Evolutionary conservation across 208 protist genomes (phyloP).

Genomic region (Acanthamoeba royreba): DNA sequence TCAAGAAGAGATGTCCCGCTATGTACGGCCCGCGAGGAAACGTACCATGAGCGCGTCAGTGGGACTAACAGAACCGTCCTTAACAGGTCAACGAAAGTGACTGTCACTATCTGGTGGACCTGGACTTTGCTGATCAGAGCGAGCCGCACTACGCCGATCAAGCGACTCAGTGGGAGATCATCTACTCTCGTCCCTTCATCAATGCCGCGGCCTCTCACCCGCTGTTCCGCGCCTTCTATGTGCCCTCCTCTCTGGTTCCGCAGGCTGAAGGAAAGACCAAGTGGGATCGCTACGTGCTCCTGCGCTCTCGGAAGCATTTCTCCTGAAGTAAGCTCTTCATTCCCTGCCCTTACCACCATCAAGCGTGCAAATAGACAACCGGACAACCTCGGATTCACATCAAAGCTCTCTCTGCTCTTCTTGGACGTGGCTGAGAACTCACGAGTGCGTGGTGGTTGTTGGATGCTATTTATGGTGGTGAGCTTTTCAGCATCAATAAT

Average conservation of each 20-base stretch:
- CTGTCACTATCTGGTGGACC: conserved; percentile 51
- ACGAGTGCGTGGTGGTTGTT: no score
- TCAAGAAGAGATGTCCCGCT: conserved; percentile 38
- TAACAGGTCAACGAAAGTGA: conserved; percentile 11
- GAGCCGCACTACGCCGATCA: conserved; percentile 19
- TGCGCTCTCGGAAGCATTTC: background rate
- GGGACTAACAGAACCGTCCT: background rate
- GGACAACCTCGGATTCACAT: no score
- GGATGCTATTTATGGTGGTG: no score
- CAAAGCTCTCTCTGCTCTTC: no score
- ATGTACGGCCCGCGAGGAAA: background rate
- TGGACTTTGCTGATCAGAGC: conserved; percentile 50
- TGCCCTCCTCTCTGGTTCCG: background rate
- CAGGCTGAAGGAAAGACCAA: background rate
- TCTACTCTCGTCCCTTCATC: background rate
- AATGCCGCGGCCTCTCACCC: background rate
- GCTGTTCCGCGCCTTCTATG: conserved; percentile 45
- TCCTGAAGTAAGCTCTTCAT: background rate
- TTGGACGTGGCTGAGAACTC: no score
- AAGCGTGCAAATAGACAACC: background rate
- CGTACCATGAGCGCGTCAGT: background rate
- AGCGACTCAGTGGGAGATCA: background rate
- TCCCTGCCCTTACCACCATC: no score
- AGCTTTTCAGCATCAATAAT: no score
- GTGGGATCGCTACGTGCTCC: conserved; percentile 12